Base-by-base conservation (phyloP, 179 eudicot species). In the Pouteria campechiana region DNA sequence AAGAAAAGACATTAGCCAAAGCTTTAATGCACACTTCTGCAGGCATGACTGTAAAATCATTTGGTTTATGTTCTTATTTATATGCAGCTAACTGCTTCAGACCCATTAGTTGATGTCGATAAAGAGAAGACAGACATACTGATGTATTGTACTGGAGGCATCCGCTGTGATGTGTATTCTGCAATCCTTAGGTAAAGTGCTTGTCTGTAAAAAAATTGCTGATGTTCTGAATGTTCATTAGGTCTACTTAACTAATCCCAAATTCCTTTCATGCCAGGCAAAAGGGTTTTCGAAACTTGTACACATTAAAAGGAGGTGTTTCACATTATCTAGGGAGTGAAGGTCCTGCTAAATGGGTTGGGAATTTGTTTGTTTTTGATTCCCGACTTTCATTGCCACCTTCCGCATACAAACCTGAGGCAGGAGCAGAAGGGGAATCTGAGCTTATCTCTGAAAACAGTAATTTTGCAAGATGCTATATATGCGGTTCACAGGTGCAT, bases 91-190 rank as follows among this genome's bases (percentile, higher is more conserved):
- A 52, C 23, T 46, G 69, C 52, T 59, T 72, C 82, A 49, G 98
- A 90, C 76, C 95, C 95, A 56, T 64, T 86, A 69, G 75, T 74
- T 37, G 46, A 57, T 37, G 74, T 73, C 54, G 95, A 90, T 63
- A 81, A 76, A 68, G 95, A 79, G 47, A 76, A 60, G 37, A 82
- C 90, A 25, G 84, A 76, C 41, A 67, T 90, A 55, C 43, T 90
- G 68, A 90, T 90, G 98, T 90, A 90, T 56, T 90, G 98, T 46
- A 90, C 98, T 9, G 98, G 98, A 48, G 98, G 98, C 21, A 90
- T 90, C 44, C 90, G 98, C 27, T 90, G 98, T 35, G 98, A 90
- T 62, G 93, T 90, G 25, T 90, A 90, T 65, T 90, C 98, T 46
- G 67, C 87, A 16, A 90, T 90, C 32, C 87, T 90, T 32, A 81